These are phyloP conservation scores for Suillus subluteus DNA, from an alignment of 768 basidiomycete genomes.

Conservation along the genomic window DNA sequence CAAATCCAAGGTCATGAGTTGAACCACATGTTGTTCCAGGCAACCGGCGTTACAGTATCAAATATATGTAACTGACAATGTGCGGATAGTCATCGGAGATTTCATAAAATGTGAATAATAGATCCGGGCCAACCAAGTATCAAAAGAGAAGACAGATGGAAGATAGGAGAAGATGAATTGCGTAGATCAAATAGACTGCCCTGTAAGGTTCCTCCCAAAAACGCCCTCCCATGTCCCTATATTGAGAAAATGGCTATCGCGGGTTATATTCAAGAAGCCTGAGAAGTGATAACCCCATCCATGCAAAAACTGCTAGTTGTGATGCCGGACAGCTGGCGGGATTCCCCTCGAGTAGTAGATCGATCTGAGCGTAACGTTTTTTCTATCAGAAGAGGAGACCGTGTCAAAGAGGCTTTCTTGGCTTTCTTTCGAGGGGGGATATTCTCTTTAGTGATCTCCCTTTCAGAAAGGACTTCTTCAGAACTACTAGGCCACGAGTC, in stretches of 20 bases:
- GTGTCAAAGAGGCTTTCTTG: constrained; percentile 38
- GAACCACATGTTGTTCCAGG: not conserved
- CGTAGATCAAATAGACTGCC: not conserved
- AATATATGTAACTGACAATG: constrained; percentile 6
- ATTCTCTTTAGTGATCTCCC: constrained; percentile 62
- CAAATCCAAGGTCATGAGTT: not conserved
- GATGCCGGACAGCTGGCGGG: not conserved
- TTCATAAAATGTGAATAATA: not conserved
- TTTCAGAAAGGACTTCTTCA: constrained; percentile 28
- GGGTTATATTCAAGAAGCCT: not conserved
- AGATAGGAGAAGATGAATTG: not conserved
- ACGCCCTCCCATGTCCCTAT: not conserved
- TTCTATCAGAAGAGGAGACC: not conserved
- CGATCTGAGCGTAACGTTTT: not conserved
- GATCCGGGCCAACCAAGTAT: not conserved
- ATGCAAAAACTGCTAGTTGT: not conserved
- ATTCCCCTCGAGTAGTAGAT: not conserved
- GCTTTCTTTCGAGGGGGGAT: constrained; percentile 49
- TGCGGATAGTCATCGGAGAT: not conserved
- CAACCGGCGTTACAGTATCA: not conserved
- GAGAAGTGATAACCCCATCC: not conserved
- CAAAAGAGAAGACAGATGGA: not conserved
- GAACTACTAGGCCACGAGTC: not conserved
- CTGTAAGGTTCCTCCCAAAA: not conserved
- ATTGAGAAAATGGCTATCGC: not conserved